Conservation (phyloP, 768 basidiomycete genomes). For the Hygrocybe punicea region DNA sequence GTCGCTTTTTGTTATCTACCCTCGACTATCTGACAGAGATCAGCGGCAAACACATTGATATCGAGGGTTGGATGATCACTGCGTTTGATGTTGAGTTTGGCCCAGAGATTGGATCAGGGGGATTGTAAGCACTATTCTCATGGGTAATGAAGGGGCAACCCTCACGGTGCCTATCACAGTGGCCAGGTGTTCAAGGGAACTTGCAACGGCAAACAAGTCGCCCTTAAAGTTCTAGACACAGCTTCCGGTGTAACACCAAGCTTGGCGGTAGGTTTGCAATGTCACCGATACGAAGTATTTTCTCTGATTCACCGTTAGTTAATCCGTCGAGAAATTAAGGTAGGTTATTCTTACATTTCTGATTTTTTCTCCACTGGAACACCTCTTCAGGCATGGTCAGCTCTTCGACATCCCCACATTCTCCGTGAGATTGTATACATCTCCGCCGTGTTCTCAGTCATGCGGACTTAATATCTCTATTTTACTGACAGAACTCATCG, state of each 20-base stretch:
- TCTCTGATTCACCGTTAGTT: neutral
- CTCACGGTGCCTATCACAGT: neutral
- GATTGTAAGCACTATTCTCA: conserved; percentile 9
- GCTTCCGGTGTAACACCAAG: conserved; percentile 2
- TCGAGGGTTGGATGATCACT: conserved; percentile 17
- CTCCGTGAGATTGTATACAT: conserved; percentile 6
- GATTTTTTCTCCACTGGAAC: neutral
- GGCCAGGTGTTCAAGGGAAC: conserved; percentile 9
- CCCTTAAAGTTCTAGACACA: conserved; percentile 8
- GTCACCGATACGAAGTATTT: neutral
- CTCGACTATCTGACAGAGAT: conserved; percentile 6
- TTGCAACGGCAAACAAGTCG: conserved; percentile 5
- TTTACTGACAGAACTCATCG: conserved; percentile 5
- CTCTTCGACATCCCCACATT: conserved; percentile 7
- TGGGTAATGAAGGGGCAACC: neutral
- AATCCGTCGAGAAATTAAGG: conserved; percentile 7
- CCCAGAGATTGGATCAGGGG: conserved; percentile 13
- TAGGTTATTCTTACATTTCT: neutral
- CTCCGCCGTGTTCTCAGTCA: neutral
- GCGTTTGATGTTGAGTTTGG: conserved; percentile 15
- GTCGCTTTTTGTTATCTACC: conserved; percentile 11
- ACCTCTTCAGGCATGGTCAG: conserved; percentile 4
- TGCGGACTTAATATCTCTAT: neutral
- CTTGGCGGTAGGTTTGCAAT: conserved; percentile 1
- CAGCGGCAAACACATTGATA: conserved; percentile 8